Base-by-base conservation (phyloP, 2,329 filamentous ascomycete species). In the Diaporthe sp. region DNA sequence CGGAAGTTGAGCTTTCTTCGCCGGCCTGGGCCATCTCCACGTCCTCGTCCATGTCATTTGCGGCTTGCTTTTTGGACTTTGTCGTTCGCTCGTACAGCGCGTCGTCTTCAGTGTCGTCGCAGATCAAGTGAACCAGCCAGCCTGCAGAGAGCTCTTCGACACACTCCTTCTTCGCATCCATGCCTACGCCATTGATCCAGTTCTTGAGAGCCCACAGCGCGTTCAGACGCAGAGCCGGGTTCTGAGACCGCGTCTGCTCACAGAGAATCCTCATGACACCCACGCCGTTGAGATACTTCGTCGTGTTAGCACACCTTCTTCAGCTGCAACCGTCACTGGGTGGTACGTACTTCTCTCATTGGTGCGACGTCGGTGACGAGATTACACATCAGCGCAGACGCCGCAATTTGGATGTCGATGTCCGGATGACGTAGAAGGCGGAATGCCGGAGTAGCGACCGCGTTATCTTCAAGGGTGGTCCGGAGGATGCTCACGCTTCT, bases 181-280 rank as follows among this genome's bases (percentile, higher is more conserved):
- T 91, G 25, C 89, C 89, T 8, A 94, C 91, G 30, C 91, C 92
- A 76, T 94, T 89, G 3, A 97, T 93, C 66, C 98, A 89, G 83
- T 98, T 95, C 81, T 98, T 98, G 73, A 99, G 85, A 8, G 95
- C 95, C 96, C 97, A 99, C 2, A 99, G 84, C 30, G 96, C 95
- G 79, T 97, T 95, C 35, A 97, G 88, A 32, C 95, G 91, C 70
- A 98, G 86, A 61, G 92, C 91, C n/a, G 93, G 90, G 79, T 96
- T 94, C 61, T 90, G 88, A 0, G 94, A 97, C 81, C 94, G 94
- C 1, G 96, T 95, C 81, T 98, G 94, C 78, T 94, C 91, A 80
- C 95, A 97, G 1, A 98, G 86, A 0, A 93, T 90, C 75, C 91
- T 91, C 77, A 98, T 88, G 1, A 97, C 90, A 9, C 94, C 94